Evolutionary conservation across 768 basidiomycete species (phyloP), one percentile per base, ranked within the genome.

Genomic region (Trametes cubensis): DNA sequence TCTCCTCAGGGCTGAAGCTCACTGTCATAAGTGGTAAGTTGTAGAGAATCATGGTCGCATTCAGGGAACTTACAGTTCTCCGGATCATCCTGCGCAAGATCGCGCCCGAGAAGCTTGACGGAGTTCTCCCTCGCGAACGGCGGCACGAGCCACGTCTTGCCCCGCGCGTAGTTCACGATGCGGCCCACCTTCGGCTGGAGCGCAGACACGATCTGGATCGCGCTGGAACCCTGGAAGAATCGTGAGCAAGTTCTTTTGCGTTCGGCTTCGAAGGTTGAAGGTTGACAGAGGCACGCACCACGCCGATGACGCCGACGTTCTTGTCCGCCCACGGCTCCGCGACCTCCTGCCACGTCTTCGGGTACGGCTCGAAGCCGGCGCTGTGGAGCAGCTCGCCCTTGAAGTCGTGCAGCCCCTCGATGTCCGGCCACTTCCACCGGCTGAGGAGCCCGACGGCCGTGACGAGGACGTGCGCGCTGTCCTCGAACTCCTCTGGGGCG

Each of bases 361-460:
- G 65, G 11, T 65, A 66, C 28, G 75, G 74, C 15, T 83, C 79
- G 84, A 87, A 88, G 1, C 80, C 69, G 0, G 87, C 88, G n/a
- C 83, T 85, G 66, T 91, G 89, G 1, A 86, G 72, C 15, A 88
- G 70, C 52, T 74, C 77, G 4, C 88, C 89, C 62, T 80, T 74
- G 72, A 85, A 90, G 11, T 71, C 75, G 15, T 83, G 72, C 28
- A 88, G 70, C 4, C 86, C 87, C 14, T 76, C 70, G 46, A 89
- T 87, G 47, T 85, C 80, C 2, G 88, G 89, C 88, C 86, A 89
- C 26, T 79, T 76, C 86, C 86, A 88, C 6, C 83, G 73, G 51
- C 82, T 85, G 48, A 87, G 70, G 10, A 64, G 64, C 4, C 86
- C 86, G 20, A 81, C 71, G n/a, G 79, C 81, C 15, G 80, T 81